Evolutionary conservation across 73 alveolate species (phyloP).

Genomic region (Paraurostyla sp.): DNA sequence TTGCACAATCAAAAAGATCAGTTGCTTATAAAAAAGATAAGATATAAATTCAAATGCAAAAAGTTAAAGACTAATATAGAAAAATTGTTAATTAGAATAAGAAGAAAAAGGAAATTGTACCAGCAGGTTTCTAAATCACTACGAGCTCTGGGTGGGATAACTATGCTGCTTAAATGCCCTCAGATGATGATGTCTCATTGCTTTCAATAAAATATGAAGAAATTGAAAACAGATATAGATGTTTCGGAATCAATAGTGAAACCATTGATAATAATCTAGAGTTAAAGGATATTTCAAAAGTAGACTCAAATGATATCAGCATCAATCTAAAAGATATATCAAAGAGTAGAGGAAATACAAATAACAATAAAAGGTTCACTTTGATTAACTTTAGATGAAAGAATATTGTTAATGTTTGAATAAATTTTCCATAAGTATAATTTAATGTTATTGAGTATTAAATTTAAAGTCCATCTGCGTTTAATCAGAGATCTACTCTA

Average conservation of each 20-base stretch:
- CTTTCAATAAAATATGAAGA: conserved; percentile 8
- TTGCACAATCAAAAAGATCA: background rate
- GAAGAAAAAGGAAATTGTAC: background rate
- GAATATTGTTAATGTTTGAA: background rate
- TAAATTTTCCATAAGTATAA: too few relatives aligned
- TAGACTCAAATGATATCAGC: too few relatives aligned
- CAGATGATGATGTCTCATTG: conserved; percentile 22
- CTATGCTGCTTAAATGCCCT: background rate
- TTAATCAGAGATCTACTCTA: conserved; percentile 51
- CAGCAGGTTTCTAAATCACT: background rate
- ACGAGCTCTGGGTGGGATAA: background rate
- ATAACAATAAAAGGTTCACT: too few relatives aligned
- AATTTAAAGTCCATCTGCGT: background rate
- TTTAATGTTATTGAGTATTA: background rate
- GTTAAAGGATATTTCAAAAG: background rate
- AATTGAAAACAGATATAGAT: background rate
- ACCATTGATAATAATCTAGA: background rate
- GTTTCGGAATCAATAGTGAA: conserved; percentile 21
- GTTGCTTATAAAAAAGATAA: background rate
- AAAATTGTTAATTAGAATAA: background rate
- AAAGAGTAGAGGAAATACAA: too few relatives aligned
- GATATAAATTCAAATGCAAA: background rate
- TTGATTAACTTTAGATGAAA: background rate
- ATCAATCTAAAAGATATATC: too few relatives aligned
- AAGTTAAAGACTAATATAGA: background rate